Percentiles rank a stretch among this genome's conserved stretches.
phyloP scores from a whole-genome alignment of 164 flowering plant species.

The Vitis cinerea region DNA sequence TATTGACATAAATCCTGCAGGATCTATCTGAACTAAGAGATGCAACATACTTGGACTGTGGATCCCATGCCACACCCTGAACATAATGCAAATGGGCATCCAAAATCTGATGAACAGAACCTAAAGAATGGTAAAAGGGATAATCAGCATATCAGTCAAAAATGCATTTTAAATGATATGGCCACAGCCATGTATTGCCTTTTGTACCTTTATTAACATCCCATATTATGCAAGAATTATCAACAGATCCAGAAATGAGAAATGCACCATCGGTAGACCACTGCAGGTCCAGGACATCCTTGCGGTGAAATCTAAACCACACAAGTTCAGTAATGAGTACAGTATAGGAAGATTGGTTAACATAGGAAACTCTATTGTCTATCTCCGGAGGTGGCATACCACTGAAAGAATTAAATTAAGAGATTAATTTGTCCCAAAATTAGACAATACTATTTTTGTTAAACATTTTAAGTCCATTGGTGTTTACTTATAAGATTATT shows the following conservation, averaged over 20 bases:
- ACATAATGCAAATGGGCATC: conserved; percentile 94
- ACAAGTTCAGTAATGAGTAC: conserved; percentile 7
- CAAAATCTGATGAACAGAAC: conserved; percentile 89
- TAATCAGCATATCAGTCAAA: neutral
- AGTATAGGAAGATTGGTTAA: neutral
- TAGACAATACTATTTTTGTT: too few species aligned
- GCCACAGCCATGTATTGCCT: conserved; percentile 4
- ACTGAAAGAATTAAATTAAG: too few species aligned
- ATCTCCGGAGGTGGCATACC: neutral
- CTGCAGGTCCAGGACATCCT: conserved; percentile 92
- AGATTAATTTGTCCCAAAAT: too few species aligned
- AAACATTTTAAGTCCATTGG: too few species aligned
- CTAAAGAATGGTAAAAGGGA: conserved; percentile 34
- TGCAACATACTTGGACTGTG: conserved; percentile 73
- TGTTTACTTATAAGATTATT: too few species aligned
- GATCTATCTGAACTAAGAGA: conserved; percentile 97
- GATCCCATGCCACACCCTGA: conserved; percentile 99
- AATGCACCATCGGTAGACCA: conserved; percentile 89
- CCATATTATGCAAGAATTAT: conserved; percentile 97
- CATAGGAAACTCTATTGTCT: neutral
- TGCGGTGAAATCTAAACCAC: conserved; percentile 80
- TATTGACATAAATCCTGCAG: conserved; percentile 73
- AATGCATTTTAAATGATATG: conserved; percentile 7
- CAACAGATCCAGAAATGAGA: conserved; percentile 95
- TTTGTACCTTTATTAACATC: conserved; percentile 78